These are phyloP conservation scores for Pichia exigua DNA, from an alignment of 805 yeast species.

Conservation along the genomic window DNA sequence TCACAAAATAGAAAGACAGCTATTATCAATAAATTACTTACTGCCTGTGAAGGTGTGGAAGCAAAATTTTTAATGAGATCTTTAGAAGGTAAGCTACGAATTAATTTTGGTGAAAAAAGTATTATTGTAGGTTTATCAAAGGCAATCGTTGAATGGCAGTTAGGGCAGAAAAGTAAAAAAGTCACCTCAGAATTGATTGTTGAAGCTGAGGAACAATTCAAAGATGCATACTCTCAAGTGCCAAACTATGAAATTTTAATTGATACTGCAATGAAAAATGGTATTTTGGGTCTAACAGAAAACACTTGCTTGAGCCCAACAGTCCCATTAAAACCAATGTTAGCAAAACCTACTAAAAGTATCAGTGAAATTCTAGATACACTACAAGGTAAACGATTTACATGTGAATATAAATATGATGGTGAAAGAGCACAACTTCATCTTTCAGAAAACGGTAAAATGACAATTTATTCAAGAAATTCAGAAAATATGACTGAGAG, in stretches of 20 bases:
- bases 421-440: slow-evolving; percentile 98
- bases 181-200: slow-evolving; percentile 38
- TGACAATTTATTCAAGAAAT: slow-evolving; percentile 82
- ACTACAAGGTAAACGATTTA: slow-evolving; percentile 75
- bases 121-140: slow-evolving; percentile 79
- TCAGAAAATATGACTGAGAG: slow-evolving; percentile 96
- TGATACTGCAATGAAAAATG: slow-evolving; percentile 54
- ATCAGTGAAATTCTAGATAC: slow-evolving; percentile 87
- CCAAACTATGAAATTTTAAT: slow-evolving; percentile 86
- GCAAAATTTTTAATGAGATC: slow-evolving; percentile 88
- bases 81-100: slow-evolving; percentile 85
- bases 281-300: slow-evolving; percentile 56
- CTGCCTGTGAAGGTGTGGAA: slow-evolving; percentile 79
- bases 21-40: slow-evolving; percentile 73
- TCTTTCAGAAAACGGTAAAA: slow-evolving; percentile 52
- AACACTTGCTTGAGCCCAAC: slow-evolving; percentile 81
- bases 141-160: slow-evolving; percentile 64
- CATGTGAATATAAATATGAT: slow-evolving; percentile 95
- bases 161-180: slow-evolving; percentile 20
- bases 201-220: slow-evolving; percentile 67
- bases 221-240: slow-evolving; percentile 81
- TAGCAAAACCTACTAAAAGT: slow-evolving; percentile 95
- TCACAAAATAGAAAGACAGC: slow-evolving; percentile 75
- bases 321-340: slow-evolving; percentile 93
- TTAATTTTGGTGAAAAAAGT: slow-evolving; percentile 90